Conservation (phyloP, 441 rosid genomes). For the Eutrema salsugineum region DNA sequence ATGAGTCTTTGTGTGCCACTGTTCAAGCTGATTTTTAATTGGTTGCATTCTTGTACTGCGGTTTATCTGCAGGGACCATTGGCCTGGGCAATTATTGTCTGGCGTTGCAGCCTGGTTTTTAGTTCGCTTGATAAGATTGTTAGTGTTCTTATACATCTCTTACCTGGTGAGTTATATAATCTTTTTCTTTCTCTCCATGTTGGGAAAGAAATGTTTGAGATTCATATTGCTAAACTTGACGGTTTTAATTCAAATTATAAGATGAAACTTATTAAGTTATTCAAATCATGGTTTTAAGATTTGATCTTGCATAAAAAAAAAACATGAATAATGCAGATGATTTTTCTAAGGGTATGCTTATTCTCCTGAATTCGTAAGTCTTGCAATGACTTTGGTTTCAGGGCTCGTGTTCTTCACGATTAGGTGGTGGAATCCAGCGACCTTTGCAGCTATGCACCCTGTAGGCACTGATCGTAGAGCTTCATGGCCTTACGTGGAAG, state of each 20-base stretch:
- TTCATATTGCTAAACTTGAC: neutral
- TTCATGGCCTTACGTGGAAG: constrained; percentile 94
- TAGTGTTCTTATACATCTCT: constrained; percentile 95
- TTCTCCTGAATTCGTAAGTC: neutral
- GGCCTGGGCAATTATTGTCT: constrained; percentile 95
- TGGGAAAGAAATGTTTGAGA: neutral
- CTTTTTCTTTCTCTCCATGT: neutral
- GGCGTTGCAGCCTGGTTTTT: constrained; percentile 99
- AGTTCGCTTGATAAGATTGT: constrained; percentile 88
- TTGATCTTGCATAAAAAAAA: too few relatives aligned
- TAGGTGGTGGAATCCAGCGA: constrained; percentile 96
- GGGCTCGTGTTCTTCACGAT: constrained; percentile 96
- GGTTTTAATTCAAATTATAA: too few relatives aligned
- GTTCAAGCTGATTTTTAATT: too few relatives aligned
- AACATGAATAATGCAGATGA: too few relatives aligned
- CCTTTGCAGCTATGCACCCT: constrained; percentile 90
- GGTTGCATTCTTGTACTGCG: constrained; percentile 1
- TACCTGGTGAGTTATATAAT: constrained; percentile 65
- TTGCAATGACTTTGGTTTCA: constrained; percentile 25
- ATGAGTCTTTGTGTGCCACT: neutral
- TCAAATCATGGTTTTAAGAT: too few relatives aligned
- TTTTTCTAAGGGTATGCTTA: neutral
- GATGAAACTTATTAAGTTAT: too few relatives aligned
- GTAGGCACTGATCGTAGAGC: constrained; percentile 58
- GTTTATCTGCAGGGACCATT: constrained; percentile 74